A percentile compares a stretch with the other conserved stretches of the same genome.
Conservation (phyloP, 2,329 filamentous ascomycete genomes). For the Colletotrichum sublineola region DNA sequence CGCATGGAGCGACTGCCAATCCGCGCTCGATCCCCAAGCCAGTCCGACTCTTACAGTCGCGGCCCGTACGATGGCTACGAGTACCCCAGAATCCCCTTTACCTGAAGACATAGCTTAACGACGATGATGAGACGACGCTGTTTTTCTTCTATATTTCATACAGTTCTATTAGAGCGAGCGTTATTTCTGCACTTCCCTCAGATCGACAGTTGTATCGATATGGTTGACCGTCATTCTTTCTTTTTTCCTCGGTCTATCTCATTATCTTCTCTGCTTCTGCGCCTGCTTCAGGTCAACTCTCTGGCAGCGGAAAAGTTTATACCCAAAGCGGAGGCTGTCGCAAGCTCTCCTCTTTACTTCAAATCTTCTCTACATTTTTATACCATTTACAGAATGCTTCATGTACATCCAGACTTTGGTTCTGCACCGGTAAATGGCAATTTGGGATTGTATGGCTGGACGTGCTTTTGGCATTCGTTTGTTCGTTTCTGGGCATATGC, state of each 20-base stretch:
- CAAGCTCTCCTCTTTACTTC: conserved; percentile 9
- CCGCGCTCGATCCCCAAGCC: conserved; percentile 63
- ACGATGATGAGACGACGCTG: conserved; percentile 37
- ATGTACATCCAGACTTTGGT: conserved; percentile 28
- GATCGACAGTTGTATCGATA: conserved; percentile 42
- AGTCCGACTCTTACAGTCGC: conserved; percentile 61
- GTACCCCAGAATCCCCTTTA: conserved; percentile 41
- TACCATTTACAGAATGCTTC: conserved; percentile 42
- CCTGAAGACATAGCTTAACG: conserved; percentile 27
- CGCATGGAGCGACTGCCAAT: conserved; percentile 60
- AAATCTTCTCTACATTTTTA: conserved; percentile 35
- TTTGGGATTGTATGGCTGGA: conserved; percentile 23
- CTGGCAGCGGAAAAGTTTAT: conserved; percentile 53
- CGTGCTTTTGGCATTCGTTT: conserved; percentile 29
- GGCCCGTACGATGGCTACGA: conserved; percentile 43
- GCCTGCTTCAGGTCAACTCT: conserved; percentile 47
- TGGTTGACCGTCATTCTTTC: conserved; percentile 40
- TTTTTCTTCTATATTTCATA: conserved; percentile 45
- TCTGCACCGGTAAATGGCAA: not conserved
- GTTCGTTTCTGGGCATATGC: conserved; percentile 33
- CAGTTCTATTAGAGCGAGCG: conserved; percentile 37
- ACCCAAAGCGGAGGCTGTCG: conserved; percentile 49
- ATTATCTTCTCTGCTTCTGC: conserved; percentile 45
- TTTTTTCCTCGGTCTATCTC: conserved; percentile 21
- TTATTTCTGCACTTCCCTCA: conserved; percentile 45